phyloP scores from a whole-genome alignment of 495 filamentous ascomycete species.

The Venustampulla echinocandica region DNA sequence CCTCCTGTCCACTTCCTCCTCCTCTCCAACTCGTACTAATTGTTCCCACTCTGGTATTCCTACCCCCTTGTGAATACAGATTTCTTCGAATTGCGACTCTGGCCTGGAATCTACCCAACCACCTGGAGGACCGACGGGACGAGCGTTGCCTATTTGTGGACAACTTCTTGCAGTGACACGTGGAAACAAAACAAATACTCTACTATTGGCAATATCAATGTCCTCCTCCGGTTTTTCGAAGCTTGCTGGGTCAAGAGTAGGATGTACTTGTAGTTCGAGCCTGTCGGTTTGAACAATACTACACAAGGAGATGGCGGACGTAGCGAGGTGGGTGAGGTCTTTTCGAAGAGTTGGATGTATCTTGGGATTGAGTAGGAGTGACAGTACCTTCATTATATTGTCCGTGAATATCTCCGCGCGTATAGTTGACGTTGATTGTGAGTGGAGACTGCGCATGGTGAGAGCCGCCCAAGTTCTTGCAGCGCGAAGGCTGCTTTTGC shows the following conservation, averaged over 20 bases:
- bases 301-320: conserved; percentile 9
- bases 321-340: conserved; percentile 7
- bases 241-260: conserved; percentile 5
- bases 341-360: conserved; percentile 9
- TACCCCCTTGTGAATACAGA: background rate
- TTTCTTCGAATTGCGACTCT: conserved; percentile 7
- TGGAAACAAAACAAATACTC: conserved; percentile 10
- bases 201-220: background rate
- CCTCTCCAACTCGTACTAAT: conserved; percentile 4
- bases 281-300: conserved; percentile 5
- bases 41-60: conserved; percentile 8
- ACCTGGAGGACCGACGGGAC: conserved; percentile 4
- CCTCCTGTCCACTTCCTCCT: conserved; percentile 1
- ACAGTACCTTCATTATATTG: conserved; percentile 5
- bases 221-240: conserved; percentile 4
- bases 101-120: conserved; percentile 6
- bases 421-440: conserved; percentile 3
- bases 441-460: conserved; percentile 4
- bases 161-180: conserved; percentile 6
- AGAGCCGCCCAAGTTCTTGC: conserved; percentile 6
- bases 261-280: conserved; percentile 1
- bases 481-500: conserved; percentile 6
- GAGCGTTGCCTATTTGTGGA: conserved; percentile 1
- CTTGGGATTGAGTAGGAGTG: conserved; percentile 4
- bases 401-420: conserved; percentile 8